Evolutionary conservation across 192 early-diverging fungal species (phyloP), one percentile per base, ranked within the genome.

Genomic region (Glomus cerebriforme): DNA sequence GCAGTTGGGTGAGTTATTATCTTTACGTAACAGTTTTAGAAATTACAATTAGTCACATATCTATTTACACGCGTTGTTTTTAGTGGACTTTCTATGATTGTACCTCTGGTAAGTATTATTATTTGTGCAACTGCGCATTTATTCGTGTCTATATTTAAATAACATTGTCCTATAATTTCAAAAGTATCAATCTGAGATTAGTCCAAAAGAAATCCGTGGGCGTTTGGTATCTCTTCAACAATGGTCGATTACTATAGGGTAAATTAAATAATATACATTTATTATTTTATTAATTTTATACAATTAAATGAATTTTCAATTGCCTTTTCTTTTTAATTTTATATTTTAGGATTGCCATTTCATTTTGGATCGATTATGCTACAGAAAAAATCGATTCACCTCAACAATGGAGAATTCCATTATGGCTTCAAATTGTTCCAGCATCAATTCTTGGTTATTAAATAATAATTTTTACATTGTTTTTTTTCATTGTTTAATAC

Each of bases 241-340:
- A 82, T 93, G 94, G 88, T 92, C 95, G 78, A 97, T 98, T 83
- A 98, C 97, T 60, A 94, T 94, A 90, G 97, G 95, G 66, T 68
- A 68, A 63, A 34, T 80, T n/a, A n/a, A n/a, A n/a, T n/a, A n/a
- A n/a, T n/a, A n/a, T n/a, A n/a, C n/a, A n/a, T 43, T 39, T 39
- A 9, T 7, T 39, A 39, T 39, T 12, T 64, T 26, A 31, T 64
- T 31, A 5, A 31, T 29, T 39, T 39, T 39, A 39, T 8, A 12
- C 19, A 60, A 24, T 7, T 64, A 29, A 64, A 64, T 64, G 26
- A 17, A 31, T 31, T 32, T 9, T 27, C 63, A 29, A 31, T 35
- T 35, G 34, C 1, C 34, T 35, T 5, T 35, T 35, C 12, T 29
- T 13, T 63, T n/a, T 39, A 9, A 9, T 39, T 32, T 15, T 32